Evolutionary conservation across 108 stramenopile species (phyloP), one percentile per base, ranked within the genome.

Genomic region (Asterionellopsis glacialis): DNA sequence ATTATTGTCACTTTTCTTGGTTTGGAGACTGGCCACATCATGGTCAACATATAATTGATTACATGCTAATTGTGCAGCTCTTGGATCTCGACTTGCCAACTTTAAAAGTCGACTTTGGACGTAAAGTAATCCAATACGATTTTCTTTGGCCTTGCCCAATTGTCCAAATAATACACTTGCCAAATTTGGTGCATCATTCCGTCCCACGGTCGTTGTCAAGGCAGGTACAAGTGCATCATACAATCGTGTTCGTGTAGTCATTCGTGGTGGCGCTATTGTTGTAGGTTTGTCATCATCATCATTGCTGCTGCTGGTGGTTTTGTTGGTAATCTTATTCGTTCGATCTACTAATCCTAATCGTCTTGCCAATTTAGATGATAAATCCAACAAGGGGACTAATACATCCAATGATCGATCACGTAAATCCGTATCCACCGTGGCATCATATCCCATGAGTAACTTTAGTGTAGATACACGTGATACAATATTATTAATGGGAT

Each of bases 371-470:
- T 58, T 59, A 12, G 82, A 74, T 51, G 73, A 73, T 40, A 91
- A 55, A 24, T 82, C 83, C 62, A 87, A 59, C 23, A 88, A 60
- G 26, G 81, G 83, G 24, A 84, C 83, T 45, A 93, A 65, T 1
- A 93, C 67, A 57, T 89, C 88, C 41, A 88, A 72, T 16, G 82
- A 61, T 33, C 91, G 81, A 72, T 93, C 91, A 45, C 91, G 82
- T 19, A 93, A 14, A 51, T 93, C 88, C 22, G 81, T 78, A 53
- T 93, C 91, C 11, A 93, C 74, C 6, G 84, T 79, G 11, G 75
- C 70, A 60, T 93, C 91, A 56, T 93, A 93, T 0, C 86, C 81
- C 40, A 59, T 55, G 53, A 75, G 55, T 23, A 89, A 51, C 45
- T 85, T 88, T 44, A 87, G 63, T 11, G 83, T 68, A 15, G 69